Percentiles rank a stretch among this genome's conserved stretches.
phyloP scores from a whole-genome alignment of 345 rosid genomes.

The Eutrema yunnanense region DNA sequence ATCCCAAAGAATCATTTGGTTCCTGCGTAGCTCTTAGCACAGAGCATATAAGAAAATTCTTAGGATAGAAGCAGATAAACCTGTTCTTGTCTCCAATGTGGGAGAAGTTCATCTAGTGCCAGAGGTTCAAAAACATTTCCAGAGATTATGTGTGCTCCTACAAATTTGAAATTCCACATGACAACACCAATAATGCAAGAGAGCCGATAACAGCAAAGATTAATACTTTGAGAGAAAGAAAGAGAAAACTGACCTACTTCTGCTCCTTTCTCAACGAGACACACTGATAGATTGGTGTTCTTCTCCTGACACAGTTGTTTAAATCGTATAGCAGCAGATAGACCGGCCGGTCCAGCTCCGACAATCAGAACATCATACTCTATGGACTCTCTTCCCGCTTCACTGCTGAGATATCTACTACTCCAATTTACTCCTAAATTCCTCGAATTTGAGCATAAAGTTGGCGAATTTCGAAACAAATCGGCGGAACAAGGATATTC shows the following conservation, averaged over 20 bases:
- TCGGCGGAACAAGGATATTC: background rate
- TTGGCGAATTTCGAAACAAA: constrained; percentile 11
- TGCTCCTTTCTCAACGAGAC: constrained; percentile 94
- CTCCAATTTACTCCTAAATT: background rate
- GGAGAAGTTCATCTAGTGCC: constrained; percentile 83
- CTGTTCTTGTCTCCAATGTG: constrained; percentile 89
- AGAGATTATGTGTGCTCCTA: constrained; percentile 86
- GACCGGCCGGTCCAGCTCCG: constrained; percentile 99
- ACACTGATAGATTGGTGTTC: constrained; percentile 75
- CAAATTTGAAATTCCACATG: background rate
- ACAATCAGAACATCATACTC: constrained; percentile 91
- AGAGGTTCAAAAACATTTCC: constrained; percentile 93
- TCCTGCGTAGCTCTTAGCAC: too few relatives aligned
- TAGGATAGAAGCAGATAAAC: constrained; percentile 29
- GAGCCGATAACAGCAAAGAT: background rate
- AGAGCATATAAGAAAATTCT: too few relatives aligned
- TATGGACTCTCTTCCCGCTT: constrained; percentile 49
- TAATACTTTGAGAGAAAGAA: background rate
- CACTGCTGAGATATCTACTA: constrained; percentile 44
- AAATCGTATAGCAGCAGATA: constrained; percentile 84
- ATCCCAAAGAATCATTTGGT: background rate
- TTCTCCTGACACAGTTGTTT: constrained; percentile 73
- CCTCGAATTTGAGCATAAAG: constrained; percentile 26
- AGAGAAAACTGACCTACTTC: constrained; percentile 59
- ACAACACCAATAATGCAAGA: background rate